phyloP scores from a whole-genome alignment of 768 basidiomycete genomes.

The Termitomyces sp. region DNA sequence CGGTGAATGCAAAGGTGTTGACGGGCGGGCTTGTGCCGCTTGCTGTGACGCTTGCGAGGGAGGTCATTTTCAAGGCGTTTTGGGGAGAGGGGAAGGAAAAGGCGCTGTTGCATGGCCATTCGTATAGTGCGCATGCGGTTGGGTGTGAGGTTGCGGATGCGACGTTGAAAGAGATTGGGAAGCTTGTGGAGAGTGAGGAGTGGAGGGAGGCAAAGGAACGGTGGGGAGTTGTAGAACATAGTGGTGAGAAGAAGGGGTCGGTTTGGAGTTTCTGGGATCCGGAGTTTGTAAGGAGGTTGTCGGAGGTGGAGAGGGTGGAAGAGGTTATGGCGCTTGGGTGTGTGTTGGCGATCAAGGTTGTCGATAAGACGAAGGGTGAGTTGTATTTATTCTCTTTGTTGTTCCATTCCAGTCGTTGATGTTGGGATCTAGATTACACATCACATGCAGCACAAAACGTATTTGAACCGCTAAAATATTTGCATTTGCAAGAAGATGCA shows the following conservation, averaged over 20 bases:
- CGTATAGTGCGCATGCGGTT: conserved; percentile 91
- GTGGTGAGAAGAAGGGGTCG: conserved; percentile 8
- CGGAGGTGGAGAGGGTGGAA: conserved; percentile 53
- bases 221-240: conserved; percentile 65
- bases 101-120: conserved; percentile 91
- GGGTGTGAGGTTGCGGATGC: conserved; percentile 91
- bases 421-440: conserved; percentile 41
- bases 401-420: neutral
- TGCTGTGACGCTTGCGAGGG: conserved; percentile 78
- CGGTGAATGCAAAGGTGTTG: conserved; percentile 89
- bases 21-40: conserved; percentile 92
- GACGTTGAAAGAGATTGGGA: conserved; percentile 67
- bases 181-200: conserved; percentile 40
- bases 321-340: conserved; percentile 88
- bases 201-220: conserved; percentile 60
- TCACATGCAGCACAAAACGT: conserved; percentile 65
- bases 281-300: conserved; percentile 63
- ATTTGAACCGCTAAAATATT: conserved; percentile 49
- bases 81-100: conserved; percentile 71
- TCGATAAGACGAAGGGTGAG: conserved; percentile 55
- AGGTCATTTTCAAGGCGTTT: conserved; percentile 81
- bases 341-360: conserved; percentile 77
- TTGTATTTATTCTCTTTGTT: neutral
- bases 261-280: conserved; percentile 92
- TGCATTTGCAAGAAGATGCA: conserved; percentile 19